phyloP scores from a whole-genome alignment of 2,329 filamentous ascomycete genomes.

The Didymellaceae sp. region DNA sequence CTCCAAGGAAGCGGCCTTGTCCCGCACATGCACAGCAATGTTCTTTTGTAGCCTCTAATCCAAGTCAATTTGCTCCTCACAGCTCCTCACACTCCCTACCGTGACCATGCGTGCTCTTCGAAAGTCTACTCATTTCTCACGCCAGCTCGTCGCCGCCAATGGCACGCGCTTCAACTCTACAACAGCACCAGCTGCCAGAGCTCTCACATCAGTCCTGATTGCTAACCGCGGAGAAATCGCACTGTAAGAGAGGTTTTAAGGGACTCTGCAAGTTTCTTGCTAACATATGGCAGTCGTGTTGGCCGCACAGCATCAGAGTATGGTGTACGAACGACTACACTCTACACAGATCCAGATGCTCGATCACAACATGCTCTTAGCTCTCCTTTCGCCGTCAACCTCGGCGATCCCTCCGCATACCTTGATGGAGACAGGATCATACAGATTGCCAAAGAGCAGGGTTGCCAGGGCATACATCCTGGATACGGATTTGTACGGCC shows the following conservation, averaged over 20 bases:
- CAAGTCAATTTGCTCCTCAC: slow-evolving; percentile 16
- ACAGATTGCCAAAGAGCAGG: slow-evolving; percentile 80
- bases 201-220: slow-evolving; percentile 82
- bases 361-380: slow-evolving; percentile 85
- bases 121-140: slow-evolving; percentile 43
- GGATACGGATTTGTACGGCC: slow-evolving; percentile 80
- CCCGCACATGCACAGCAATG: slow-evolving; percentile 22
- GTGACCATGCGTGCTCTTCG: slow-evolving; percentile 47
- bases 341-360: slow-evolving; percentile 93
- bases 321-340: slow-evolving; percentile 89
- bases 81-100: slow-evolving; percentile 8
- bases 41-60: slow-evolving; percentile 26
- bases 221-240: slow-evolving; percentile 98
- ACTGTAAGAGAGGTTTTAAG: too few species aligned
- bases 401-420: slow-evolving; percentile 85
- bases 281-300: slow-evolving; percentile 65
- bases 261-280: slow-evolving; percentile 18
- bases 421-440: slow-evolving; percentile 95
- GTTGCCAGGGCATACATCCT: slow-evolving; percentile 90
- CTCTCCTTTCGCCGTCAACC: slow-evolving; percentile 81
- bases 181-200: slow-evolving; percentile 37
- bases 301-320: slow-evolving; percentile 85
- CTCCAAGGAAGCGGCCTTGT: slow-evolving; percentile 13
- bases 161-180: slow-evolving; percentile 42
- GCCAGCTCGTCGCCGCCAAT: slow-evolving; percentile 43